Evolutionary conservation across 2,329 filamentous ascomycete genomes (phyloP), one percentile per base, ranked within the genome.

Genomic region (Alternaria brassicicola): DNA sequence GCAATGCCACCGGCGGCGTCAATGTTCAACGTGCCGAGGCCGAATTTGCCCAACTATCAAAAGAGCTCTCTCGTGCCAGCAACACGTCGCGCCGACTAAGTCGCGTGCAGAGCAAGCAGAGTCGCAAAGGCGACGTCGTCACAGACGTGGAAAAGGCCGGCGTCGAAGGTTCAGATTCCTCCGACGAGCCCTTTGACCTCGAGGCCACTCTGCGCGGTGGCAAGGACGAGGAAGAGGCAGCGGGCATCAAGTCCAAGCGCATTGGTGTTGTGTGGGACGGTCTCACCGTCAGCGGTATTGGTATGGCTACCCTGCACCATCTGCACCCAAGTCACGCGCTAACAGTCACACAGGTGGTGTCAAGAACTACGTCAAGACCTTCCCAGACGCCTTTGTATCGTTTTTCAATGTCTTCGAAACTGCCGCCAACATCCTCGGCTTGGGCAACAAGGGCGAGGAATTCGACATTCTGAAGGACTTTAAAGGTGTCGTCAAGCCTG

Each of bases 211-310:
- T 96, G 59, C 86, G 90, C 42, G 91, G 91, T 3, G 88, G 88
- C 54, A 83, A 89, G 55, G 85, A 84, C 43, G 89, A 91, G 8
- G 90, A 92, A 70, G 84, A 85, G 60, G 87, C 89, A 61, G 90
- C 90, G 6, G 92, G 92, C 1, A 96, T 96, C 76, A 88, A 88
- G 59, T 83, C 88, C 5, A 96, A 96, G 80, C 87, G 89, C 67
- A 76, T 78, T 62, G 83, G 91, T 28, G 90, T 92, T 0, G 85
- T 90, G 62, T 96, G 91, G 91, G 86, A 95, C 52, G 83, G 84
- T 17, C 79, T 96, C 47, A 91, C 89, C 0, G 91, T 95, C 36
- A 88, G 86, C 73, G 92, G 92, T 13, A 85, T 89, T 62, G 89
- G 90, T 61, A 57, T 8, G 58, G 21, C 30, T 25, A 35, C 38